Percentiles rank a stretch among this genome's conserved stretches.
phyloP scores from a whole-genome alignment of 768 basidiomycete species.

The Podaxis sp. region DNA sequence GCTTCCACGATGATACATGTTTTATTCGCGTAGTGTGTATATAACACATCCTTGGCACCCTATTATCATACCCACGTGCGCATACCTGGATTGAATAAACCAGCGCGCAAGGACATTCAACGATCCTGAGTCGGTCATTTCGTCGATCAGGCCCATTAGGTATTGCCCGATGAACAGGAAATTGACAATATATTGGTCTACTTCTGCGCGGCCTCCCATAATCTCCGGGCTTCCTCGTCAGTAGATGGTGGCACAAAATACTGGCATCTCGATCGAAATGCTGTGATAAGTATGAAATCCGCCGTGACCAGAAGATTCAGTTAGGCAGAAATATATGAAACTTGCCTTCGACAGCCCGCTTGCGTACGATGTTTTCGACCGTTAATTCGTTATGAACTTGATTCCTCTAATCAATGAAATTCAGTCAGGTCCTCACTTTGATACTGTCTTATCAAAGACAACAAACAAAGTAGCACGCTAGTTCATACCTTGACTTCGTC shows the following conservation, averaged over 20 bases:
- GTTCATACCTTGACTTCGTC: conserved; percentile 69
- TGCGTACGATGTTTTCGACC: conserved; percentile 71
- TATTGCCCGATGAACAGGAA: neutral
- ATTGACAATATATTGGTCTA: conserved; percentile 10
- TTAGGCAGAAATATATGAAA: neutral
- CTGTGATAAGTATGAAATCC: conserved; percentile 34
- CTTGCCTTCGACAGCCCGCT: conserved; percentile 71
- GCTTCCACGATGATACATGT: neutral
- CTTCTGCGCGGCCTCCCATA: conserved; percentile 31
- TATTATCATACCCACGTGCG: neutral
- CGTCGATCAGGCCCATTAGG: neutral
- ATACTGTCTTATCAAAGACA: neutral
- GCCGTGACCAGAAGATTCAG: neutral
- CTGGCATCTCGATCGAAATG: conserved; percentile 76
- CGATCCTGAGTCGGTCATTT: neutral
- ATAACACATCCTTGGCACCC: neutral
- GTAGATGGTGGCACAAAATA: conserved; percentile 70
- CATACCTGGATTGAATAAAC: neutral
- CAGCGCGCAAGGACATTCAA: neutral
- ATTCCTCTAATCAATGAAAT: conserved; percentile 46
- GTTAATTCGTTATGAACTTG: conserved; percentile 75
- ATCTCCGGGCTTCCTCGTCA: conserved; percentile 49
- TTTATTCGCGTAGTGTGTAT: neutral
- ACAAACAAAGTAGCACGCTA: neutral
- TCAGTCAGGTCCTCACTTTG: neutral